phyloP scores from a whole-genome alignment of 1,139 yeast genomes.

The Hyphopichia wangnamkhiaoensis region DNA sequence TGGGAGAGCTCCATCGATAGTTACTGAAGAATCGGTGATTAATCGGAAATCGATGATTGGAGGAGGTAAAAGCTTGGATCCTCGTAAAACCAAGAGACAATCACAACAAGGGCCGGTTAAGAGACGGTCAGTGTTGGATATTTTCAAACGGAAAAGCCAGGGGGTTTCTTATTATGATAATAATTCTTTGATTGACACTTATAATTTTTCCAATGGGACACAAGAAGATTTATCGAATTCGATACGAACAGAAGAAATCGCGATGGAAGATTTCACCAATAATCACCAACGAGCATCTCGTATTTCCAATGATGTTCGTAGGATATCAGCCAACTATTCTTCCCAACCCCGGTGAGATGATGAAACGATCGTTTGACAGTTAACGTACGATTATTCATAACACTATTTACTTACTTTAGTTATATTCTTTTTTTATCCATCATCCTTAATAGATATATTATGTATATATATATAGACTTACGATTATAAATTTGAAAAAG shows the following conservation, averaged over 20 bases:
- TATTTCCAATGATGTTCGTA: conserved; percentile 14
- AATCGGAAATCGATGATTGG: conserved; percentile 5
- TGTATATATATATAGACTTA: neutral
- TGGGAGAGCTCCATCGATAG: neutral
- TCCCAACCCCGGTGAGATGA: no score
- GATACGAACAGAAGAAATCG: conserved; percentile 50
- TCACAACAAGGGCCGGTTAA: conserved; percentile 2
- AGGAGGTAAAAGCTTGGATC: neutral
- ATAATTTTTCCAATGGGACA: conserved; percentile 18
- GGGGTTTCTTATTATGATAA: conserved; percentile 24
- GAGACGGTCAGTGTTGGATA: conserved; percentile 26
- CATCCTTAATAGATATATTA: no score
- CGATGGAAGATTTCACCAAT: conserved; percentile 44
- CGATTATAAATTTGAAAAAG: neutral
- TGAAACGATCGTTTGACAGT: no score
- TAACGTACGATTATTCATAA: no score
- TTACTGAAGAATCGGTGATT: conserved; percentile 11
- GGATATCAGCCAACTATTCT: neutral
- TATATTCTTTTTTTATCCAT: no score
- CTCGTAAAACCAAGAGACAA: neutral
- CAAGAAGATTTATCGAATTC: conserved; percentile 12
- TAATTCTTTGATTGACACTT: conserved; percentile 32
- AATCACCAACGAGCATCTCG: conserved; percentile 17
- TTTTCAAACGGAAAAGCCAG: conserved; percentile 29
- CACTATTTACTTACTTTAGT: no score